A percentile compares a stretch with the other conserved stretches of the same genome.
Conservation (phyloP, 1,284 basidiomycete species). For the Schizopora paradoxa region DNA sequence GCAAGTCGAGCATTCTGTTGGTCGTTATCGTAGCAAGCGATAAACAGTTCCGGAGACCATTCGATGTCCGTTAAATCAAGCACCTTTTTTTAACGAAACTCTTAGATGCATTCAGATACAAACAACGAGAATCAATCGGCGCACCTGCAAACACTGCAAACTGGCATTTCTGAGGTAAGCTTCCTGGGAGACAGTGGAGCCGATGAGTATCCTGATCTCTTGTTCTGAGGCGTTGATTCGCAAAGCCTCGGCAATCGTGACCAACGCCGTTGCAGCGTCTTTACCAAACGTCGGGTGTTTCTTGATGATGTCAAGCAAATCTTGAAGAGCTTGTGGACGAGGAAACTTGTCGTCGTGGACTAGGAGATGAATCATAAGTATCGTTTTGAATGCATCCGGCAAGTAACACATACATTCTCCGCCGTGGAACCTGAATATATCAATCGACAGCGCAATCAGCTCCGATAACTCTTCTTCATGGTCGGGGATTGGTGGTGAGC, state of each 20-base stretch:
- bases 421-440: conserved; percentile 83
- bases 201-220: conserved; percentile 67
- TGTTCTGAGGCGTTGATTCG: conserved; percentile 54
- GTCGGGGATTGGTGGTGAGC: conserved; percentile 60
- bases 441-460: conserved; percentile 81
- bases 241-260: conserved; percentile 83
- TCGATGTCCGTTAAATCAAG: conserved; percentile 94
- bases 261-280: conserved; percentile 78
- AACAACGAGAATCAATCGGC: not conserved
- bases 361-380: conserved; percentile 26
- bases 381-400: conserved; percentile 1
- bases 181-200: conserved; percentile 81
- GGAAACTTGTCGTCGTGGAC: conserved; percentile 71
- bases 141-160: conserved; percentile 85
- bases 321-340: conserved; percentile 62
- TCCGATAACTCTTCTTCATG: conserved; percentile 80
- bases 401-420: conserved; percentile 65
- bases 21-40: conserved; percentile 89
- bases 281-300: conserved; percentile 82
- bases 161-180: conserved; percentile 86
- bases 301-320: conserved; percentile 73
- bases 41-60: conserved; percentile 87
- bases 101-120: conserved; percentile 1
- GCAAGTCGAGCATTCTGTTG: conserved; percentile 88
- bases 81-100: conserved; percentile 46